A percentile compares a stretch with the other conserved stretches of the same genome.
phyloP scores from a whole-genome alignment of 164 flowering plant genomes.

The Umbellularia californica region DNA sequence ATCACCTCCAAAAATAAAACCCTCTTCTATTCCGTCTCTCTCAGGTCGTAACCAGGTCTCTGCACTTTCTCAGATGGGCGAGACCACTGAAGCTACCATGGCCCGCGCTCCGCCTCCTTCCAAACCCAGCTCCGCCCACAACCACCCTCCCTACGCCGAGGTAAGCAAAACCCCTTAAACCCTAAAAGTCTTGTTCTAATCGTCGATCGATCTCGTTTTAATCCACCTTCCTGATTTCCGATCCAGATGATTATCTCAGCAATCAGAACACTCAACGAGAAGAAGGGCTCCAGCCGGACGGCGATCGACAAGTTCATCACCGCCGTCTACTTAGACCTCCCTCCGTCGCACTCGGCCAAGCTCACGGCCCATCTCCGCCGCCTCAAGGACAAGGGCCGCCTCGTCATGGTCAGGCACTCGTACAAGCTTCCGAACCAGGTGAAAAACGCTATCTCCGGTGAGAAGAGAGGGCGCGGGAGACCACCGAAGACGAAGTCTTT shows the following conservation, averaged over 20 bases:
- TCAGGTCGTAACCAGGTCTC: neutral
- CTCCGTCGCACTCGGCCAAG: neutral
- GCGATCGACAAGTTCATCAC: neutral
- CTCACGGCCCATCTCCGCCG: neutral
- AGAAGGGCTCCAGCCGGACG: neutral
- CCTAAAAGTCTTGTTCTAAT: neutral
- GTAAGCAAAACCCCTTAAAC: neutral
- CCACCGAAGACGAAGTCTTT: neutral
- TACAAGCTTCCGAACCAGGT: neutral
- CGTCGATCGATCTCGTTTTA: neutral
- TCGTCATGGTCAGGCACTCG: neutral
- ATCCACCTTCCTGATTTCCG: neutral
- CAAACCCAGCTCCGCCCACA: neutral
- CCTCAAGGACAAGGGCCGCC: neutral
- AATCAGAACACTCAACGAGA: neutral
- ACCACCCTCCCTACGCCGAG: slow-evolving; percentile 1
- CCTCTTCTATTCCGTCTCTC: neutral
- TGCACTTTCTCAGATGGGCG: neutral
- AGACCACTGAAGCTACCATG: neutral
- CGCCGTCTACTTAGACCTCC: neutral
- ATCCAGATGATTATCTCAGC: neutral
- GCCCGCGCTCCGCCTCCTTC: neutral
- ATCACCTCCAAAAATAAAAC: neutral
- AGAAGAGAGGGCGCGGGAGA: neutral
- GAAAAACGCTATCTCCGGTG: too few species aligned